Evolutionary conservation across 768 basidiomycete species (phyloP).

Genomic region (Lepiota brunneoincarnata): DNA sequence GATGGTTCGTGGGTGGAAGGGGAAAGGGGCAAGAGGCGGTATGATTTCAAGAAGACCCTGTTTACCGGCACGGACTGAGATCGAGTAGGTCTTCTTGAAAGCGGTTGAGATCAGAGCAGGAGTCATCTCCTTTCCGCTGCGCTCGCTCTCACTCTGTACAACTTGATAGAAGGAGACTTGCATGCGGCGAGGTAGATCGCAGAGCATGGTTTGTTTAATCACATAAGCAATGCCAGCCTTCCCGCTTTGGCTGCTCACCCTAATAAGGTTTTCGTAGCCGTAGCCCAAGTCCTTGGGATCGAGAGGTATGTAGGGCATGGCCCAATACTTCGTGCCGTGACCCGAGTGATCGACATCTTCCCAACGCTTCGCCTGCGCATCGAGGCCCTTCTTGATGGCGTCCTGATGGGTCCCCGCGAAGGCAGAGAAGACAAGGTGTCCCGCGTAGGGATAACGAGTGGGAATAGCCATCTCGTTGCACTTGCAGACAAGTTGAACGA

Average conservation of each 20-base stretch:
- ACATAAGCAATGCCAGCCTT: slow-evolving; percentile 97
- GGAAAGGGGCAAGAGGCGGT: slow-evolving; percentile 49
- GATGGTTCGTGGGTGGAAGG: slow-evolving; percentile 35
- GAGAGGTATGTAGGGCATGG: slow-evolving; percentile 94
- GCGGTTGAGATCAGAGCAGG: slow-evolving; percentile 90
- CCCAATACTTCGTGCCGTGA: slow-evolving; percentile 70
- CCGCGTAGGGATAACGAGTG: slow-evolving; percentile 94
- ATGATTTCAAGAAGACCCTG: slow-evolving; percentile 40
- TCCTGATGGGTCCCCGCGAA: slow-evolving; percentile 99
- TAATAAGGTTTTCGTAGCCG: slow-evolving; percentile 96
- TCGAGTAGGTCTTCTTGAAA: slow-evolving; percentile 80
- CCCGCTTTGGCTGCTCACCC: slow-evolving; percentile 97
- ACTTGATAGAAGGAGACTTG: slow-evolving; percentile 93
- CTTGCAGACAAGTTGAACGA: slow-evolving; percentile 89
- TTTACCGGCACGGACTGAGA: slow-evolving; percentile 74
- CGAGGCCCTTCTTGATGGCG: slow-evolving; percentile 99
- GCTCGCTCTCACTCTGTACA: slow-evolving; percentile 85
- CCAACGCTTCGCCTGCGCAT: slow-evolving; percentile 61
- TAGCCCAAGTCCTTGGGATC: slow-evolving; percentile 95
- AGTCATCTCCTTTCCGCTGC: slow-evolving; percentile 92
- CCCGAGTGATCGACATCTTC: slow-evolving; percentile 51
- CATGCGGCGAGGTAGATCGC: slow-evolving; percentile 95
- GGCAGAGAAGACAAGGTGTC: slow-evolving; percentile 96
- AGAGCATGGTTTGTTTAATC: slow-evolving; percentile 84
- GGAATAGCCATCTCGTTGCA: slow-evolving; percentile 97